phyloP scores from a whole-genome alignment of 139 green algal genomes.

The Desmodesmus armatus region DNA sequence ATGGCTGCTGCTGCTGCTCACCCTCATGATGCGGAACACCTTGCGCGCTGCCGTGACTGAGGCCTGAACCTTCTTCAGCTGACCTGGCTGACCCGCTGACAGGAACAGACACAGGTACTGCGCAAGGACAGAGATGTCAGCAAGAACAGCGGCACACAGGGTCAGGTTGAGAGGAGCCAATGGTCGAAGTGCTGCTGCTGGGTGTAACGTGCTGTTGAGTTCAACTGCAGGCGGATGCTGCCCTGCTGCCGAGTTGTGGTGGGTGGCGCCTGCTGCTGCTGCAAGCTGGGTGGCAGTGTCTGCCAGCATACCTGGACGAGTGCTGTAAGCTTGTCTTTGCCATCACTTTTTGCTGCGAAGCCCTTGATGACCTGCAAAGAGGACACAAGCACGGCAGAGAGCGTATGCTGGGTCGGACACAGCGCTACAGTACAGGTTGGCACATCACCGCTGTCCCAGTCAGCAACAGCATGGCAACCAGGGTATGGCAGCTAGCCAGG shows the following conservation, averaged over 20 bases:
- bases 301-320: conserved; percentile 79
- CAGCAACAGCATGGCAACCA: too few species aligned
- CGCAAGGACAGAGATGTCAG: neutral
- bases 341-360: conserved; percentile 92
- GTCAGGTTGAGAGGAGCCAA: too few species aligned
- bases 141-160: neutral
- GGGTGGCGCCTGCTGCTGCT: neutral
- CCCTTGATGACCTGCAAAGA: conserved; percentile 77
- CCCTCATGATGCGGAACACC: conserved; percentile 89
- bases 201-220: neutral
- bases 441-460: too few species aligned
- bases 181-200: neutral
- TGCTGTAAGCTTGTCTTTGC: conserved; percentile 94
- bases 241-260: neutral
- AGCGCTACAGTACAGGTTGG: too few species aligned
- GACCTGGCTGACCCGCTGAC: conserved; percentile 83
- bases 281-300: too few species aligned
- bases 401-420: too few species aligned
- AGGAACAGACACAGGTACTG: conserved; percentile 95
- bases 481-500: too few species aligned
- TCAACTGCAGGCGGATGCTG: neutral
- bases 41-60: conserved; percentile 91
- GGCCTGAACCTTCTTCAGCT: conserved; percentile 90
- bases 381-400: too few species aligned
- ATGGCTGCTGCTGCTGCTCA: conserved; percentile 44